Evolutionary conservation across 1,139 yeast genomes (phyloP).

Genomic region (Nematodospora anomalae): DNA sequence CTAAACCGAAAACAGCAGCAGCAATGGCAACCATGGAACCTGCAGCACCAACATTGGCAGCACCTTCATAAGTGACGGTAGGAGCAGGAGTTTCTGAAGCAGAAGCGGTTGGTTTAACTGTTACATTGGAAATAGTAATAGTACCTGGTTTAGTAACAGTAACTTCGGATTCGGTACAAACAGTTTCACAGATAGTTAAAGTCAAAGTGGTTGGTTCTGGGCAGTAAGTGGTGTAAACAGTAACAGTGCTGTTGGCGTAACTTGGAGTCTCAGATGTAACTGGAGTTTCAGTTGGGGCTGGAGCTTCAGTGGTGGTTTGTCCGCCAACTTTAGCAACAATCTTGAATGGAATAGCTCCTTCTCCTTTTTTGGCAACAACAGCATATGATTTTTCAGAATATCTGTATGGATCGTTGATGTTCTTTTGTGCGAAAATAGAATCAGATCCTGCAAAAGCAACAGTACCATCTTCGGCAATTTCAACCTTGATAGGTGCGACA

Average conservation of each 20-base stretch:
- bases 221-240: constrained; percentile 11
- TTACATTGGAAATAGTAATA: constrained; percentile 6
- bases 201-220: constrained; percentile 14
- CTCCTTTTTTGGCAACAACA: constrained; percentile 18
- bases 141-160: constrained; percentile 6
- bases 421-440: constrained; percentile 38
- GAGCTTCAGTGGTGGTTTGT: constrained; percentile 4
- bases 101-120: constrained; percentile 4
- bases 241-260: constrained; percentile 7
- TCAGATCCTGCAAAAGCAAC: constrained; percentile 30
- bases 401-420: constrained; percentile 44
- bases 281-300: constrained; percentile 2
- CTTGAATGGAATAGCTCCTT: constrained; percentile 23
- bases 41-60: constrained; percentile 6
- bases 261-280: neutral
- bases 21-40: constrained; percentile 10
- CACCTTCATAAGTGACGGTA: constrained; percentile 6
- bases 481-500: constrained; percentile 16
- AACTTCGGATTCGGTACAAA: constrained; percentile 7
- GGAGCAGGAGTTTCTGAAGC: constrained; percentile 1
- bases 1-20: constrained; percentile 11
- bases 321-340: constrained; percentile 18
- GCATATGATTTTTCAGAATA: constrained; percentile 31
- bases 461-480: constrained; percentile 22
- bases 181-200: constrained; percentile 10